Conservation (phyloP, 805 yeast genomes). For the Sporopachydermia lactativora region DNA sequence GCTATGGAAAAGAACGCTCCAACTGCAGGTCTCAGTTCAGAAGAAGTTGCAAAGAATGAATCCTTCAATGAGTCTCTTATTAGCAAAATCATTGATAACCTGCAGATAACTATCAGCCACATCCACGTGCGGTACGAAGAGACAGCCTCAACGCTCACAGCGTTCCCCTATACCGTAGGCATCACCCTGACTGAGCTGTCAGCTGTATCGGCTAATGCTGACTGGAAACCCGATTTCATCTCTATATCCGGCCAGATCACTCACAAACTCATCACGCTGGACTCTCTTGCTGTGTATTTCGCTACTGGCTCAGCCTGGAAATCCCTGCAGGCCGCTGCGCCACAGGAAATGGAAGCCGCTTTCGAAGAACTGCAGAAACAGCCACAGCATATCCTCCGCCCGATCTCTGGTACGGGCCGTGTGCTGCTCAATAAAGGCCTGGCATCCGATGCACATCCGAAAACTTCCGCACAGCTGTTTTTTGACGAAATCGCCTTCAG, state of each 20-base stretch:
- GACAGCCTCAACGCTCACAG: constrained; percentile 45
- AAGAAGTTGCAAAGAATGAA: constrained; percentile 40
- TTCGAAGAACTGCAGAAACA: constrained; percentile 32
- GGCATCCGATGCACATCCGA: constrained; percentile 53
- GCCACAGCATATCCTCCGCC: constrained; percentile 48
- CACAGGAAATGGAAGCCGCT: constrained; percentile 32
- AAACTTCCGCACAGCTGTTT: constrained; percentile 55
- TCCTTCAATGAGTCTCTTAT: constrained; percentile 76
- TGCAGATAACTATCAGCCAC: constrained; percentile 81
- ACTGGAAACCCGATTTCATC: constrained; percentile 79
- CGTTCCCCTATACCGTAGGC: constrained; percentile 68
- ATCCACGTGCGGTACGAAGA: constrained; percentile 93
- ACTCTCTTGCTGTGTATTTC: constrained; percentile 71
- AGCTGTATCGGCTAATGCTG: constrained; percentile 76
- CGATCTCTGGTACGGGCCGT: constrained; percentile 82
- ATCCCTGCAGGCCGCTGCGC: background rate
- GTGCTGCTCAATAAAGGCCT: constrained; percentile 70
- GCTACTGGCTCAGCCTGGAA: constrained; percentile 39
- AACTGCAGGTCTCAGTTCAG: constrained; percentile 16
- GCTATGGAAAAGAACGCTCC: constrained; percentile 31
- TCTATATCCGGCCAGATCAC: constrained; percentile 53
- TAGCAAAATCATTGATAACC: constrained; percentile 83
- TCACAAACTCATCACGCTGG: constrained; percentile 62
- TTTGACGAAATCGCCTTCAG: constrained; percentile 86
- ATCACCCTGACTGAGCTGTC: constrained; percentile 73